Evolutionary conservation across 257 asterid species (phyloP), one percentile per base, ranked within the genome.

Genomic region (Schizonepeta tenuifolia): DNA sequence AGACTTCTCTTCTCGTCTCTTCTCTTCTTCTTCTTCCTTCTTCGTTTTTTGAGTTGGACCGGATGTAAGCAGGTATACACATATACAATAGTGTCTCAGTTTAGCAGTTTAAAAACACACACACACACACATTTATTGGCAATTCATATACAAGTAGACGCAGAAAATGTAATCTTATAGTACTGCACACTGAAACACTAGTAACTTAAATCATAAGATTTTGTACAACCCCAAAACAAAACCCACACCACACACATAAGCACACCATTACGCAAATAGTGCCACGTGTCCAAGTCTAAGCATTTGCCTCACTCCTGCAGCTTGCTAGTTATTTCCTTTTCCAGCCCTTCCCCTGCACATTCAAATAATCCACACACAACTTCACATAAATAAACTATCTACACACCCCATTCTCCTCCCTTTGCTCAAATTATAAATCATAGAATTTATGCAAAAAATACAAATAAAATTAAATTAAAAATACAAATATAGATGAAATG

Each of bases 251-350:
- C 9, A 44, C 56, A 49, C 24, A 17, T 10, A n/a, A n/a, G n/a
- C 2, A 31, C 22, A 49, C 56, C 56, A 51, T 20, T 18, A 9
- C 9, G 31, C 18, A 51, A 38, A 51, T 8, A 6, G 12, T n/a
- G 26, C 11, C 10, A 46, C 43, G 43, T 50, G 21, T 50, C 24
- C 9, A 8, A 47, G 17, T 20, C 2, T 0, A 35, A 9, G 28
- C 11, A 76, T 35, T 63, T 14, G 47, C 75, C 57, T 11, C 63
- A 53, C 24, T 70, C 73, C 46, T 55, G 26, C 20, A 63, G 55
- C 72, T 28, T 51, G 46, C 20, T 20, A 6, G 10, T 18, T 76
- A 61, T 61, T 40, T 63, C 46, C 61, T 26, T 28, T 8, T 60
- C 20, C 6, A 47, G 44, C 33, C 31, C 77, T 38, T 66, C 77